Evolutionary conservation across 2,329 filamentous ascomycete species (phyloP).

Genomic region (Aspergillus terreus): DNA sequence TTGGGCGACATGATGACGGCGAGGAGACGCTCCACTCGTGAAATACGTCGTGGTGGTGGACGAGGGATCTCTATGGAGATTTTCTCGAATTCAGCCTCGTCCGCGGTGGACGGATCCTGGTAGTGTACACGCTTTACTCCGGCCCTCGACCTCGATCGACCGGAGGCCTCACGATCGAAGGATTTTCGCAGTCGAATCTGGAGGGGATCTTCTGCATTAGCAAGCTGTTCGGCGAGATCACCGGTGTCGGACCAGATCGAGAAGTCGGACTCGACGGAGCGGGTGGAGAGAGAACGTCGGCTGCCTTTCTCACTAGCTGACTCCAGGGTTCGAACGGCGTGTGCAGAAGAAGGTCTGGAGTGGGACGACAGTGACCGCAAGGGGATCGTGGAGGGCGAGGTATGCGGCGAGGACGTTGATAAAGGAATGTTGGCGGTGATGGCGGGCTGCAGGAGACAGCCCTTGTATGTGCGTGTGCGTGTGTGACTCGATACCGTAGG

Average conservation of each 20-base stretch:
- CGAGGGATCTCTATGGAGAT: conserved; percentile 69
- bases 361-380: conserved; percentile 64
- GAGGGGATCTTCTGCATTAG: conserved; percentile 77
- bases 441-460: conserved; percentile 76
- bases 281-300: conserved; percentile 46
- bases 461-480: conserved; percentile 32
- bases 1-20: conserved; percentile 81
- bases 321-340: conserved; percentile 34
- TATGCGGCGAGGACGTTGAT: conserved; percentile 58
- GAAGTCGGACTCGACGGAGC: conserved; percentile 63
- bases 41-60: conserved; percentile 60
- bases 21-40: conserved; percentile 65
- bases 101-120: conserved; percentile 47
- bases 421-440: conserved; percentile 79
- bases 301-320: conserved; percentile 48
- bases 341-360: conserved; percentile 33
- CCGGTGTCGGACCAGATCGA: conserved; percentile 91
- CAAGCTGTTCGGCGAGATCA: conserved; percentile 88
- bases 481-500: not conserved
- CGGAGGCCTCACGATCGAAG: conserved; percentile 60
- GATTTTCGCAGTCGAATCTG: conserved; percentile 65
- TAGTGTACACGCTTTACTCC: conserved; percentile 67
- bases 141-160: conserved; percentile 29
- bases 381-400: conserved; percentile 71
- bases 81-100: conserved; percentile 34